Evolutionary conservation across 768 basidiomycete species (phyloP), one percentile per base, ranked within the genome.

Genomic region (Xerocomus spinulosus): DNA sequence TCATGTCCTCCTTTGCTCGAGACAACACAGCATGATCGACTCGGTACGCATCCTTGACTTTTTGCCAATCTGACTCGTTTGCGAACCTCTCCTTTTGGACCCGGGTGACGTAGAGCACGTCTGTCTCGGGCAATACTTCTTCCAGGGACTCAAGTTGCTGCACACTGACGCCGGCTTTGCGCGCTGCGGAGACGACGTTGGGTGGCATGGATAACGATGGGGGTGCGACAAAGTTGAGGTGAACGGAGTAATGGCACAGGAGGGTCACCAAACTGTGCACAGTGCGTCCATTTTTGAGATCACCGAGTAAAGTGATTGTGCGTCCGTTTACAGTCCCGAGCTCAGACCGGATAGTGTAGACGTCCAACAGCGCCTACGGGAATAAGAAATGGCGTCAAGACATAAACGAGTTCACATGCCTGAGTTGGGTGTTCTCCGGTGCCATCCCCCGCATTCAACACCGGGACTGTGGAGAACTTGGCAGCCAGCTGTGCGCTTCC

Each of bases 371-470:
- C 3, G 90, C 90, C 84, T 90, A 47, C 15, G 17, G 33, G 37
- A 32, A 39, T 26, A 44, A 53, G 39, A n/a, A n/a, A n/a, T n/a
- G n/a, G n/a, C n/a, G n/a, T n/a, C n/a, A n/a, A n/a, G n/a, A n/a
- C n/a, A n/a, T n/a, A n/a, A n/a, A n/a, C n/a, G 46, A 42, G 20
- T 43, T 29, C n/a, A 55, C 77, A 43, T 62, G 84, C 89, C 76
- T 94, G 92, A 8, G 92, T 95, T 4, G 95, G 96, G 64, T 99
- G 96, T 68, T 99, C 96, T 45, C 96, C 96, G 42, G 89, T 80
- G 17, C 96, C 96, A 61, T 99, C 96, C 23, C 96, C 96, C 42
- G 92, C 95, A 63, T 98, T 99, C 68, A 99, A 74, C 60, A 99
- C 82, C 0, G 96, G 96, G 2, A 99, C 87, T 4, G 95, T 88